phyloP scores from a whole-genome alignment of 495 filamentous ascomycete genomes.

The Aspergillus incahuasiensis region DNA sequence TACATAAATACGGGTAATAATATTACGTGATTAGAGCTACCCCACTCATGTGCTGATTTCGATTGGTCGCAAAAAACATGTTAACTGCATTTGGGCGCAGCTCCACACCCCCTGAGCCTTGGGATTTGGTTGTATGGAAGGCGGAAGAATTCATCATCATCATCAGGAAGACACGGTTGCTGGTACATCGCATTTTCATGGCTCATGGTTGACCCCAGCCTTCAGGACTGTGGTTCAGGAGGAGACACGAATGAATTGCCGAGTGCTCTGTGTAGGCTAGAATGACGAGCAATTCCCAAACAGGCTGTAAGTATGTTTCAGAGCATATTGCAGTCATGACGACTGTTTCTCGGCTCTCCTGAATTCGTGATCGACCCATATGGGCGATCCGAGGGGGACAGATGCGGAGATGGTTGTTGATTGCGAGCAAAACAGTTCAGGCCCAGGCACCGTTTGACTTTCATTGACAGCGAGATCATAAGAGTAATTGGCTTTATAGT shows the following conservation, averaged over 20 bases:
- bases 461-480: neutral
- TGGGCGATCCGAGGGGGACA: neutral
- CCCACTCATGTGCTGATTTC: slow-evolving; percentile 7
- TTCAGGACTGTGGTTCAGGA: slow-evolving; percentile 2
- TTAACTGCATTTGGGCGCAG: slow-evolving; percentile 17
- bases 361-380: neutral
- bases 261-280: neutral
- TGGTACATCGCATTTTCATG: slow-evolving; percentile 3
- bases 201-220: neutral
- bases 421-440: neutral
- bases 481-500: neutral
- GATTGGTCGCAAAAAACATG: neutral
- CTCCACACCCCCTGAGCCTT: slow-evolving; percentile 22
- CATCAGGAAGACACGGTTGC: neutral
- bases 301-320: slow-evolving; percentile 5
- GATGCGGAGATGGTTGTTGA: neutral
- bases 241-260: neutral
- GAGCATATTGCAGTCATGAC: slow-evolving; percentile 4
- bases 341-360: slow-evolving; percentile 1
- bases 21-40: slow-evolving; percentile 10
- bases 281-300: slow-evolving; percentile 5
- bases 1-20: neutral
- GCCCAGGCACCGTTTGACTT: neutral
- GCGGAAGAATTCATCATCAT: slow-evolving; percentile 2
- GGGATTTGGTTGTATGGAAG: slow-evolving; percentile 7